A percentile compares a stretch with the other conserved stretches of the same genome.
These are phyloP conservation scores for Ulota crispa DNA, from an alignment of 225 moss, liverwort and hornwort genomes.

Conservation along the genomic window DNA sequence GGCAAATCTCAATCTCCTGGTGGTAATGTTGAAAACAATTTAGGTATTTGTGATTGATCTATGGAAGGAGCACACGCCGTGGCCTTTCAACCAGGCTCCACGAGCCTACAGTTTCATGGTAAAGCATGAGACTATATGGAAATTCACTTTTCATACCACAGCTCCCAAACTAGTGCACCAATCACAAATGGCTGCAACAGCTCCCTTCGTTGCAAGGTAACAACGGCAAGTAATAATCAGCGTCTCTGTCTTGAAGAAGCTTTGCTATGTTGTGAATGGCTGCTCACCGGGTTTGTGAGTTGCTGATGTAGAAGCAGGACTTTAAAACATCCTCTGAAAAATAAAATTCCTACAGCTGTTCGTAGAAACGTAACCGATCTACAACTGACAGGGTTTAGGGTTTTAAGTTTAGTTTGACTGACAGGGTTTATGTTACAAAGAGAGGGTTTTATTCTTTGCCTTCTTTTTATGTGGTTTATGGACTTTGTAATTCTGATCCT, in stretches of 20 bases:
- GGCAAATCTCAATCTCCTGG: neutral
- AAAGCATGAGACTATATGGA: slow-evolving; percentile 96
- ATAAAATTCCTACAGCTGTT: neutral
- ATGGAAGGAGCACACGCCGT: slow-evolving; percentile 95
- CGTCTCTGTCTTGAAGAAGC: neutral
- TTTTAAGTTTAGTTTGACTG: no score
- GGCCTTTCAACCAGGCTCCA: slow-evolving; percentile 98
- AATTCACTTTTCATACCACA: slow-evolving; percentile 79
- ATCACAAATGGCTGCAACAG: slow-evolving; percentile 97
- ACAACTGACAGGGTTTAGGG: neutral
- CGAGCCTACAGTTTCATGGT: slow-evolving; percentile 98
- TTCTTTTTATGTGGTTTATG: neutral
- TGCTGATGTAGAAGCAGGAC: neutral
- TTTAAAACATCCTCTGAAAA: neutral
- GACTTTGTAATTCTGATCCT: neutral
- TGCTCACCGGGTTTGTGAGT: neutral
- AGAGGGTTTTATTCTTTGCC: neutral
- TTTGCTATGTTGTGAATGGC: neutral
- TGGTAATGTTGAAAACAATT: slow-evolving; percentile 10
- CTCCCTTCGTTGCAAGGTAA: slow-evolving; percentile 93
- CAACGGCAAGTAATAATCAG: neutral
- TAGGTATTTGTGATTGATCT: slow-evolving; percentile 80
- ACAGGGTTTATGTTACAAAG: neutral
- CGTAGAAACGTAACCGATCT: neutral
- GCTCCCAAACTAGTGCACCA: slow-evolving; percentile 84